These are phyloP conservation scores for Phyllosticta ampelicida DNA, from an alignment of 2,329 filamentous ascomycete genomes.

Conservation along the genomic window DNA sequence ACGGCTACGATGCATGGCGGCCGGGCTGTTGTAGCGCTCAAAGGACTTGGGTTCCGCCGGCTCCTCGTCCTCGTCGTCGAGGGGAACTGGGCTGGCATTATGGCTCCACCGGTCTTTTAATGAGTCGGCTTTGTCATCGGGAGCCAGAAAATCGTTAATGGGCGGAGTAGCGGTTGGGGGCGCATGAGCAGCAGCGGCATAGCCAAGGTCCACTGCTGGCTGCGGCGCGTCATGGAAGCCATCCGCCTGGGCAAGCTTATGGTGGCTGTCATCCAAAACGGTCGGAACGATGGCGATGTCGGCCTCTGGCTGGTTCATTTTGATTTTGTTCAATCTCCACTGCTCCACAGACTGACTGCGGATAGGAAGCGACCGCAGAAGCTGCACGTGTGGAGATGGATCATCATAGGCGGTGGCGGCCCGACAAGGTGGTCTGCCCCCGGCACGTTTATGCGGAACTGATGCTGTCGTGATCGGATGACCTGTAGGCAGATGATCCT, in stretches of 20 bases:
- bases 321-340: constrained; percentile 1
- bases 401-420: neutral
- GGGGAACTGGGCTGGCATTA: constrained; percentile 15
- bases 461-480: neutral
- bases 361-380: neutral
- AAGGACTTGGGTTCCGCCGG: constrained; percentile 29
- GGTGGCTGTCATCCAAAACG: neutral
- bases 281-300: neutral
- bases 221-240: constrained; percentile 2
- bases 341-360: neutral
- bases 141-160: constrained; percentile 5
- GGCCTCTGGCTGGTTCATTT: constrained; percentile 5
- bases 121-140: neutral
- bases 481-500: neutral
- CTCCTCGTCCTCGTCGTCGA: constrained; percentile 33
- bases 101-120: neutral
- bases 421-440: neutral
- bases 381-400: constrained; percentile 1
- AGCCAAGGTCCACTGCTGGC: constrained; percentile 2
- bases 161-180: constrained; percentile 3
- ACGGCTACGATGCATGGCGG: constrained; percentile 27
- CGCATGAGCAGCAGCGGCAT: constrained; percentile 1
- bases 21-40: constrained; percentile 29
- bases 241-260: constrained; percentile 1
- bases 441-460: neutral